A percentile compares a stretch with the other conserved stretches of the same genome.
Evolutionary conservation across 1,284 basidiomycete species (phyloP).

Genomic region (Mycosarcoma maydis): DNA sequence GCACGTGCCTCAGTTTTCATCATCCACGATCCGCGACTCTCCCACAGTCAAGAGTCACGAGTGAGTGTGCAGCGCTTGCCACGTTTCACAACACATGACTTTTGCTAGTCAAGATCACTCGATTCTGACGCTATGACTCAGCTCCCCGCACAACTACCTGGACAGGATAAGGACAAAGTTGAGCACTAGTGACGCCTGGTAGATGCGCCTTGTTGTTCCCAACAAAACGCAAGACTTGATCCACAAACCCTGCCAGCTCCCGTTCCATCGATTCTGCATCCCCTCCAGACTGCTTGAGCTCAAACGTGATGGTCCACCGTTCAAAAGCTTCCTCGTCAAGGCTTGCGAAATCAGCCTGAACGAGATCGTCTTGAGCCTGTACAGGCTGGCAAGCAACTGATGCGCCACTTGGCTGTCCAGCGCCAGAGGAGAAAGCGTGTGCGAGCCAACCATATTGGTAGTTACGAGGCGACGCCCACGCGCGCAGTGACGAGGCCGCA

Average conservation of each 20-base stretch:
- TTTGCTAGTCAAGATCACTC: no score
- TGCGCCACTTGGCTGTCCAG: constrained; percentile 13
- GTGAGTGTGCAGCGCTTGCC: no score
- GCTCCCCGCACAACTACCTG: background rate
- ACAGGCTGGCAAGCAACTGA: background rate
- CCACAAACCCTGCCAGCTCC: constrained; percentile 5
- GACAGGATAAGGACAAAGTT: constrained; percentile 20
- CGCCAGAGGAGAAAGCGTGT: constrained; percentile 34
- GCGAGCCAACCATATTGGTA: constrained; percentile 41
- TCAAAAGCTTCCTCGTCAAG: constrained; percentile 15
- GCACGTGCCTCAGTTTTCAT: background rate
- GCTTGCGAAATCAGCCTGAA: background rate
- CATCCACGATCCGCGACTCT: background rate
- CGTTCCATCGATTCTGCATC: background rate
- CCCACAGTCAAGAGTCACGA: no score
- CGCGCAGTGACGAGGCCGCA: constrained; percentile 15
- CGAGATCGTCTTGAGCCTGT: background rate
- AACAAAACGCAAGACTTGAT: constrained; percentile 11
- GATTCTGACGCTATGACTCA: background rate
- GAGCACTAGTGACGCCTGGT: constrained; percentile 13
- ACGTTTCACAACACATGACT: no score
- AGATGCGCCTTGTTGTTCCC: constrained; percentile 30
- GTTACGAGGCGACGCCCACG: constrained; percentile 25
- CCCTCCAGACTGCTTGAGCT: background rate
- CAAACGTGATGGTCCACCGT: constrained; percentile 16